phyloP scores from a whole-genome alignment of 345 rosid species.

The Leavenworthia alabamica region DNA sequence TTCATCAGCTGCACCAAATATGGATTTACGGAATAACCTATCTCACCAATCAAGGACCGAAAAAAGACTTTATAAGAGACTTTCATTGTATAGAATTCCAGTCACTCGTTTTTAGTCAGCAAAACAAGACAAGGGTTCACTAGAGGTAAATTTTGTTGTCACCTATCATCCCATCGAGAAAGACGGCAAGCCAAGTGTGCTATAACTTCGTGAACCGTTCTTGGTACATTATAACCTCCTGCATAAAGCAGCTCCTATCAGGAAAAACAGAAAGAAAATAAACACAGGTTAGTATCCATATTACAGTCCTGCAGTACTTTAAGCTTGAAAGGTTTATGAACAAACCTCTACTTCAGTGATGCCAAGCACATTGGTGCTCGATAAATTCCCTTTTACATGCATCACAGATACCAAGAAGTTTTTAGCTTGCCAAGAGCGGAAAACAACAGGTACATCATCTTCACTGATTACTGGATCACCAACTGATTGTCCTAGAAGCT shows the following conservation, averaged over 20 bases:
- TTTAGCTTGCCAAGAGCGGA: constrained; percentile 97
- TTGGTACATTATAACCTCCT: constrained; percentile 79
- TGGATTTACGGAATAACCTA: constrained; percentile 89
- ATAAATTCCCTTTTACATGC: constrained; percentile 65
- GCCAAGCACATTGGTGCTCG: constrained; percentile 60
- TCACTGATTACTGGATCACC: constrained; percentile 87
- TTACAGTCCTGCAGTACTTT: not conserved
- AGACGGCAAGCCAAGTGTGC: constrained; percentile 75
- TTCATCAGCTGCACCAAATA: constrained; percentile 96
- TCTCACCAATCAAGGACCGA: constrained; percentile 5
- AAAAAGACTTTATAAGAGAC: not conserved
- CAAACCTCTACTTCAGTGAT: constrained; percentile 90
- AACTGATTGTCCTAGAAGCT: constrained; percentile 92
- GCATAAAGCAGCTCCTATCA: constrained; percentile 72
- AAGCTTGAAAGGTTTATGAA: not conserved
- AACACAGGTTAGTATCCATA: not conserved
- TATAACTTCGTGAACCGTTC: constrained; percentile 84
- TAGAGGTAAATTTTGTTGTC: constrained; percentile 1
- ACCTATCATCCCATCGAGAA: constrained; percentile 97
- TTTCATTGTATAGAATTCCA: not conserved
- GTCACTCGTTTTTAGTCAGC: not conserved
- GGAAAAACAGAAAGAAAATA: constrained; percentile 4
- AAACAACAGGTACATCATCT: constrained; percentile 87
- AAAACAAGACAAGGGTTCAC: not conserved
- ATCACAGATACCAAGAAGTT: constrained; percentile 77